Percentiles rank a stretch among this genome's conserved stretches.
These are phyloP conservation scores for Nemania serpens DNA, from an alignment of 2,329 filamentous ascomycete species.

Conservation along the genomic window DNA sequence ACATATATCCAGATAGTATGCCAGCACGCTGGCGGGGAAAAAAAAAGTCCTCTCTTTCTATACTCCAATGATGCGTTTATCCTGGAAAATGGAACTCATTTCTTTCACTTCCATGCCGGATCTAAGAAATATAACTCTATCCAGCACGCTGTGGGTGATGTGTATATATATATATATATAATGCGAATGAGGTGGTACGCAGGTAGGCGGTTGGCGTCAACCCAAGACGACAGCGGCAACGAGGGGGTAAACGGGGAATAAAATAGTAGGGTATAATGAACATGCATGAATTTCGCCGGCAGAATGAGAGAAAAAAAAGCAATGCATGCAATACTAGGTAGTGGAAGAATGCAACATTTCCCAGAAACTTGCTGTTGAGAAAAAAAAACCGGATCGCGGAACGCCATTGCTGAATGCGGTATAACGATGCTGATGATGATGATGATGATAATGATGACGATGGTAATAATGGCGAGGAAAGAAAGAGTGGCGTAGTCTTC, in stretches of 20 bases:
- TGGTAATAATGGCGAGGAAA: neutral
- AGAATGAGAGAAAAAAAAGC: constrained; percentile 7
- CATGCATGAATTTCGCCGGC: neutral
- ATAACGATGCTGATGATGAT: constrained; percentile 5
- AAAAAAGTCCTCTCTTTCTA: neutral
- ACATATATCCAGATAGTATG: neutral
- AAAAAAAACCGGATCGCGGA: constrained; percentile 16
- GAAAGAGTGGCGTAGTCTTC: constrained; percentile 18
- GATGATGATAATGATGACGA: neutral
- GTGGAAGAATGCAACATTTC: constrained; percentile 1
- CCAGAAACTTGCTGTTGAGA: too few relatives aligned
- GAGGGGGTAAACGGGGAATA: neutral
- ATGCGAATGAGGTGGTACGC: neutral
- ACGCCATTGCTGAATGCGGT: constrained; percentile 22
- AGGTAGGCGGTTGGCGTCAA: constrained; percentile 12
- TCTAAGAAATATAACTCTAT: constrained; percentile 1
- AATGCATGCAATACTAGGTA: too few relatives aligned
- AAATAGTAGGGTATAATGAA: constrained; percentile 10
- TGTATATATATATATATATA: constrained; percentile 16
- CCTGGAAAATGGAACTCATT: neutral
- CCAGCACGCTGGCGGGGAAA: neutral
- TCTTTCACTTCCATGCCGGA: neutral
- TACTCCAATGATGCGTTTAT: constrained; percentile 3
- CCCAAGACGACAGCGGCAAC: neutral
- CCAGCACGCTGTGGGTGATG: constrained; percentile 5